These are phyloP conservation scores for Ceratopteris richardii DNA, from an alignment of 75 land plant genomes.

Conservation along the genomic window DNA sequence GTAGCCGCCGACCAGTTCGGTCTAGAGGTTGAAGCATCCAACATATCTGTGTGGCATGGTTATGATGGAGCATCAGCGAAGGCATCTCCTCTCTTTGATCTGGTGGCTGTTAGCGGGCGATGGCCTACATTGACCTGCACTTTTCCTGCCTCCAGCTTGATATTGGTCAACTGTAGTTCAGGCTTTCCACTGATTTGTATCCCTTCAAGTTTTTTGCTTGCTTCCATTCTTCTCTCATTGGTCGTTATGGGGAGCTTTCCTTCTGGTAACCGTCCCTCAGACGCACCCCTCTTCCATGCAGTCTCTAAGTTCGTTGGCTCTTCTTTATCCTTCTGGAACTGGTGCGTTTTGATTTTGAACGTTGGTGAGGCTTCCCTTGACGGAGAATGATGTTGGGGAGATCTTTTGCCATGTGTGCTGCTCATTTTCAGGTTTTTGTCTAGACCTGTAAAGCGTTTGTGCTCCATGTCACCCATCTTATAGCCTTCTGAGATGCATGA, in stretches of 20 bases:
- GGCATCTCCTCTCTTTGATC: too few species aligned
- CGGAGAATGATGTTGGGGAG: background rate
- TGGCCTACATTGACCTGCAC: slow-evolving; percentile 29
- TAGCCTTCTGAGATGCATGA: too few species aligned
- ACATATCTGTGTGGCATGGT: too few species aligned
- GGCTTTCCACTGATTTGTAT: background rate
- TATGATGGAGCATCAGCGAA: too few species aligned
- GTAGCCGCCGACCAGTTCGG: too few species aligned
- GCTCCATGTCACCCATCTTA: too few species aligned
- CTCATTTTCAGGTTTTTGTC: background rate
- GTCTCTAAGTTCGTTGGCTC: background rate
- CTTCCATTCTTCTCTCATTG: background rate
- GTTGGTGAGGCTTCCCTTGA: background rate
- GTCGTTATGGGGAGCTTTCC: slow-evolving; percentile 5
- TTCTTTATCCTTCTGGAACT: background rate
- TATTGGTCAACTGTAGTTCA: slow-evolving; percentile 19
- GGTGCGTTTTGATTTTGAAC: background rate
- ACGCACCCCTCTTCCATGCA: slow-evolving; percentile 6
- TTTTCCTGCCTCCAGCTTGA: slow-evolving; percentile 15
- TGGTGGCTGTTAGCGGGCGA: too few species aligned
- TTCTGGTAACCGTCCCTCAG: background rate
- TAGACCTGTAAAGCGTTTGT: too few species aligned
- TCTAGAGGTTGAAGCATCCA: too few species aligned
- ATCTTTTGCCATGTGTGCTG: background rate
- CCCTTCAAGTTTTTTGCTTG: background rate